Evolutionary conservation across 2,329 filamentous ascomycete species (phyloP).

Genomic region (Paracoccidioides lutzii): DNA sequence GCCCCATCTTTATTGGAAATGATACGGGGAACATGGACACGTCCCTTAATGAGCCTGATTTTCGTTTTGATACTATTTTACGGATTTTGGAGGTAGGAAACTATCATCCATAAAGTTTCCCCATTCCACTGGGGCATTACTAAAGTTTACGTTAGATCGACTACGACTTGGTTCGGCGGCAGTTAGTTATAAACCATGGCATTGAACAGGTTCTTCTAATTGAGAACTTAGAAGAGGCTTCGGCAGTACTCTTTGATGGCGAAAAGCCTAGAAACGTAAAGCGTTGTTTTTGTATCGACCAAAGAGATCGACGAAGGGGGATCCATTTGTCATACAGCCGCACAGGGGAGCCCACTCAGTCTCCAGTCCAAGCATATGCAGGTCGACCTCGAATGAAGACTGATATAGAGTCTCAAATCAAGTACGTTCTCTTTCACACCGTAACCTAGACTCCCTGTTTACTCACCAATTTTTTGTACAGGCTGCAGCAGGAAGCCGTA

Average conservation of each 20-base stretch:
- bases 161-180: constrained; percentile 61
- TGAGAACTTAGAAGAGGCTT: constrained; percentile 51
- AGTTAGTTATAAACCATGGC: constrained; percentile 66
- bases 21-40: constrained; percentile 42
- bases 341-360: constrained; percentile 37
- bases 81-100: constrained; percentile 51
- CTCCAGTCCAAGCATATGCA: constrained; percentile 41
- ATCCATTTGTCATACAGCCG: constrained; percentile 44
- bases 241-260: constrained; percentile 53
- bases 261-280: constrained; percentile 55
- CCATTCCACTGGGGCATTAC: not conserved
- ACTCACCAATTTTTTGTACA: constrained; percentile 10
- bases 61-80: constrained; percentile 61
- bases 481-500: constrained; percentile 36
- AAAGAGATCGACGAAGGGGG: constrained; percentile 51
- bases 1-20: constrained; percentile 53
- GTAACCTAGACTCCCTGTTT: not conserved
- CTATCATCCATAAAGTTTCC: not conserved
- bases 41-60: constrained; percentile 58
- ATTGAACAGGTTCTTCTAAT: constrained; percentile 82
- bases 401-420: constrained; percentile 56
- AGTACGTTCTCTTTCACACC: constrained; percentile 19
- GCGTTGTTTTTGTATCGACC: constrained; percentile 51
- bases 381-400: constrained; percentile 63
- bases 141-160: constrained; percentile 46